These are phyloP conservation scores for Candida odintsovae DNA, from an alignment of 805 yeast genomes.

Conservation along the genomic window DNA sequence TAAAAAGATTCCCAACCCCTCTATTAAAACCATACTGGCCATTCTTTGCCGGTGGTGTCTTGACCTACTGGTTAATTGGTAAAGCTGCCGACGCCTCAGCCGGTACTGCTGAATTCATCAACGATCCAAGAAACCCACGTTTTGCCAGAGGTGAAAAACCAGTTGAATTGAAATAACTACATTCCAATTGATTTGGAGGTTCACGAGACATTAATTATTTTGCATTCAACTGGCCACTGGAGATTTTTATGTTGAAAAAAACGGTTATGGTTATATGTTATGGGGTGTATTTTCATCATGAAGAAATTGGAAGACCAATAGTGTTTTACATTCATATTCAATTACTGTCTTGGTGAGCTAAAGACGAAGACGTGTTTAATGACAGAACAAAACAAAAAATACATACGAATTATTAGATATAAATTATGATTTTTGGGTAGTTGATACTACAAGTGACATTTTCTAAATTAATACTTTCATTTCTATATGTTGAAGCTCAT, in stretches of 20 bases:
- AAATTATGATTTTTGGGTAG: not conserved
- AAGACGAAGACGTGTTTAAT: slow-evolving; percentile 7
- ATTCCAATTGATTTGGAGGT: not conserved
- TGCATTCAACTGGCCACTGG: not conserved
- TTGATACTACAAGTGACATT: not conserved
- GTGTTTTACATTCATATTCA: not conserved
- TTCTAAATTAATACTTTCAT: not conserved
- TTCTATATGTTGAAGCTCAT: slow-evolving; percentile 5
- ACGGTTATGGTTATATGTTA: not conserved
- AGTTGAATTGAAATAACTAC: slow-evolving; percentile 28
- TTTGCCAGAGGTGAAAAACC: slow-evolving; percentile 54
- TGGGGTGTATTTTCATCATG: not conserved
- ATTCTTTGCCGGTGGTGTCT: slow-evolving; percentile 75
- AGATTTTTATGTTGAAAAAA: not conserved
- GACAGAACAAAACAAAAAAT: slow-evolving; percentile 3
- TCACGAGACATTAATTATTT: not conserved
- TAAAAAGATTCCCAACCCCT: slow-evolving; percentile 40
- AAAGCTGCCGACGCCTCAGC: slow-evolving; percentile 64
- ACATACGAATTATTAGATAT: not conserved
- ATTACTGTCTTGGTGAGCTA: not conserved
- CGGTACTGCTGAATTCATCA: slow-evolving; percentile 75
- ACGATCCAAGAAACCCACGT: slow-evolving; percentile 96
- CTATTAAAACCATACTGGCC: slow-evolving; percentile 76
- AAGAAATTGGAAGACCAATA: not conserved
- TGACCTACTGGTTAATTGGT: slow-evolving; percentile 65